These are phyloP conservation scores for Chara braunii DNA, from an alignment of 139 green algal genomes.

Conservation along the genomic window DNA sequence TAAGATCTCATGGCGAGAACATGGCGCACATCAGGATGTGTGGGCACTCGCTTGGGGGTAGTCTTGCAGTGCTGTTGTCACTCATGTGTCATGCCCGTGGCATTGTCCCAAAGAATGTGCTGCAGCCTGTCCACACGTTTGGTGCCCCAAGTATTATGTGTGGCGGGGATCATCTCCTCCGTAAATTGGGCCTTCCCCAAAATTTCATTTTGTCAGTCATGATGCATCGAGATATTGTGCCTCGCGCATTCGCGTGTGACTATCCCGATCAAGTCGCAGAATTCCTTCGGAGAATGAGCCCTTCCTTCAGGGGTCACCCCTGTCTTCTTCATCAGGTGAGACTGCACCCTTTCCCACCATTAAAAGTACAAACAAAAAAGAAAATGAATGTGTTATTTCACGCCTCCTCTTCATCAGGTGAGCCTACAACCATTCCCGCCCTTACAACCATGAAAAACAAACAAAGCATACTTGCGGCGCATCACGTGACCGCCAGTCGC, in stretches of 20 bases:
- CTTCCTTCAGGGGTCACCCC: conserved; percentile 67
- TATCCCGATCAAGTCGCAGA: conserved; percentile 72
- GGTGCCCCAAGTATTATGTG: conserved; percentile 80
- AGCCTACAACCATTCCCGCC: background rate
- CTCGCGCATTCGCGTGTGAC: conserved; percentile 91
- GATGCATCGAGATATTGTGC: conserved; percentile 89
- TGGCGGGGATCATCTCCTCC: conserved; percentile 43
- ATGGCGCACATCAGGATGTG: conserved; percentile 32
- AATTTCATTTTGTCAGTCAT: conserved; percentile 69
- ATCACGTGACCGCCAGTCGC: no score
- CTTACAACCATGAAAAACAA: background rate
- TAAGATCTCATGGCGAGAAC: conserved; percentile 31
- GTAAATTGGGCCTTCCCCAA: conserved; percentile 45
- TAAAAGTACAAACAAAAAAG: no score
- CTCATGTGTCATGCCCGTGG: conserved; percentile 70
- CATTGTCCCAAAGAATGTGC: conserved; percentile 3
- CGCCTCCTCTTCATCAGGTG: no score
- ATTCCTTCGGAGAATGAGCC: conserved; percentile 55
- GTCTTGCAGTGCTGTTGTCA: conserved; percentile 70
- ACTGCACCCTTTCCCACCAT: conserved; percentile 83
- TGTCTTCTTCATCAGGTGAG: conserved; percentile 53
- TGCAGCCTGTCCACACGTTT: conserved; percentile 82
- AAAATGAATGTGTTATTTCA: no score
- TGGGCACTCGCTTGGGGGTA: conserved; percentile 86
- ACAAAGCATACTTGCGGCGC: no score